These are phyloP conservation scores for Cubamyces lactineus DNA, from an alignment of 768 basidiomycete genomes.

Conservation along the genomic window DNA sequence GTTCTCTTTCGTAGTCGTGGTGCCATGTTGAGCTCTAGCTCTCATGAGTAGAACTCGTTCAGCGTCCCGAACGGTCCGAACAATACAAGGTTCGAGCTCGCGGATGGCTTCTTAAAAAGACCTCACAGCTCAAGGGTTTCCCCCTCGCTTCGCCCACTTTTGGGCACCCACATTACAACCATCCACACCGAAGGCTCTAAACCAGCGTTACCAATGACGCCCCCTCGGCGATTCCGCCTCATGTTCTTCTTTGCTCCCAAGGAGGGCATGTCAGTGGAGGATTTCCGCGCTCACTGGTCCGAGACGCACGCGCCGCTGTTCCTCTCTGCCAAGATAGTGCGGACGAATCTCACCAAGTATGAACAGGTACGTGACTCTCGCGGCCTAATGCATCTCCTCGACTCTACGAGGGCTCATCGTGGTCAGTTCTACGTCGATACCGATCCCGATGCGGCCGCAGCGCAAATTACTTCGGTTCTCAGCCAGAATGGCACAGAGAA, in stretches of 20 bases:
- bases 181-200: not conserved
- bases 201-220: not conserved
- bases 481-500: not conserved
- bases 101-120: too few relatives aligned
- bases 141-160: too few relatives aligned
- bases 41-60: too few relatives aligned
- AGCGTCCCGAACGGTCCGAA: too few relatives aligned
- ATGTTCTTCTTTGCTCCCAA: not conserved
- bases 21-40: too few relatives aligned
- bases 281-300: not conserved
- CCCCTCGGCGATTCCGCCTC: not conserved
- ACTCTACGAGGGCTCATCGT: too few relatives aligned
- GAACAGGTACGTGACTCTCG: not conserved
- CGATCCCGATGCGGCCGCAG: not conserved
- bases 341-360: not conserved
- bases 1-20: too few relatives aligned
- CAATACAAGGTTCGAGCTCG: too few relatives aligned
- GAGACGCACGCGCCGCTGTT: not conserved
- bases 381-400: too few relatives aligned
- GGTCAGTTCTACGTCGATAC: not conserved
- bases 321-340: not conserved
- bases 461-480: not conserved
- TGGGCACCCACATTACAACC: not conserved
- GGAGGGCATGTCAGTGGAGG: not conserved
- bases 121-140: too few relatives aligned